Base-by-base conservation (phyloP, 2,329 filamentous ascomycete species). In the Ciborinia camelliae region DNA sequence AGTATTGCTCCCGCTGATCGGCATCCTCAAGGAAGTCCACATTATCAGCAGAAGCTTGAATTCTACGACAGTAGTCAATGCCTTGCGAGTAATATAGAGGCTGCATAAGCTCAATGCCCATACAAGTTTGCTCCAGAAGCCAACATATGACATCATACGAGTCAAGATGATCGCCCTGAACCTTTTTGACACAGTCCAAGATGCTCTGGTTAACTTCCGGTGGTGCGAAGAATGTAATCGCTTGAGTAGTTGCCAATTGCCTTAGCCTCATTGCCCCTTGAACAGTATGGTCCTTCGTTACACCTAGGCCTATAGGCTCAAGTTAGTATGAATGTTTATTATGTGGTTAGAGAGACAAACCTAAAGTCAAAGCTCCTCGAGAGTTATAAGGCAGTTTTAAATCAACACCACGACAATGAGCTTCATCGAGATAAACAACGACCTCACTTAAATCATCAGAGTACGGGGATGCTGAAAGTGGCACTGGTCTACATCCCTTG, bases 221-320 rank as follows among this genome's bases (percentile, higher is more conserved):
- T 1, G 71, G 74, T 1, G 73, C 71, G 32, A 75, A 74, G 51
- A 75, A 72, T 0, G 61, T 59, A 12, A 73, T 55, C 0, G 72
- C 66, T 64, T 74, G 72, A 4, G 71, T 68, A n/a, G 78, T 78
- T 0, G 76, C 81, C 0, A 90, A 76, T 53, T 88, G 82, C 1
- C 88, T 79, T 0, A 90, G 74, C 65, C 87, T 77, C 86, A 90
- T 90, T 0, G 86, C 86, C 62, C 86, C 87, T 84, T 84, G 79
- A 0, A 92, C 88, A 35, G 88, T 69, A 87, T 69, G 66, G 50
- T 74, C 72, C 43, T 74, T 73, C 2, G 69, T 71, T n/a, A 70
- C 67, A 2, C 66, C 66, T 0, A 70, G 63, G 0, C 55, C 55
- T 59, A 26, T 23, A n/a, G n/a, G n/a, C n/a, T 39, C 14, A 26